Conservation (phyloP, 306 rosid species). For the Betula pendula region DNA sequence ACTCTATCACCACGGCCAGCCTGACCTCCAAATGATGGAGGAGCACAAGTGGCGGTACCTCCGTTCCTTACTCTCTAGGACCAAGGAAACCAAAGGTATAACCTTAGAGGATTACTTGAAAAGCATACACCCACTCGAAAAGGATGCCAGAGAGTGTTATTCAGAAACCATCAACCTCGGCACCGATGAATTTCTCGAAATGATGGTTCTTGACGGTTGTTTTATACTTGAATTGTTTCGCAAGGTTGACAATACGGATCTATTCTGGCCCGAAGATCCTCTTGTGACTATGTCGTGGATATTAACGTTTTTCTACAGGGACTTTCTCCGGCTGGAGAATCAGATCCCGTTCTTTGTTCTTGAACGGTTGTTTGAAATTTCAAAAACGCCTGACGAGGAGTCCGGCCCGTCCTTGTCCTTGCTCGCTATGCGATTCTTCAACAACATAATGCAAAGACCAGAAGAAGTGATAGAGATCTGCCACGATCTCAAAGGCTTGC, state of each 20-base stretch:
- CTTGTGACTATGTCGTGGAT: constrained; percentile 35
- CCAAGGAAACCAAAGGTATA: background rate
- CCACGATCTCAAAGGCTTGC: constrained; percentile 20
- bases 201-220: constrained; percentile 49
- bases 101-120: constrained; percentile 5
- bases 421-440: constrained; percentile 38
- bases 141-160: constrained; percentile 17
- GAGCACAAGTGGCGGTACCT: constrained; percentile 6
- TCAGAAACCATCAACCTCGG: constrained; percentile 27
- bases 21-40: constrained; percentile 1
- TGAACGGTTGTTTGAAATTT: constrained; percentile 19
- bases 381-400: constrained; percentile 10
- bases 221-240: constrained; percentile 40
- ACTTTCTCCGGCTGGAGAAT: constrained; percentile 44
- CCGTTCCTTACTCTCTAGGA: background rate
- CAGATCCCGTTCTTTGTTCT: constrained; percentile 46
- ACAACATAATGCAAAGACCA: constrained; percentile 26
- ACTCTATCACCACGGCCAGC: background rate
- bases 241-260: background rate
- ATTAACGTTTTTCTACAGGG: constrained; percentile 21
- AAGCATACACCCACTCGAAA: background rate
- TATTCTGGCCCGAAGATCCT: constrained; percentile 31
- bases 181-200: constrained; percentile 23
- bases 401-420: constrained; percentile 13
- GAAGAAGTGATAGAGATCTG: constrained; percentile 13